A percentile compares a stretch with the other conserved stretches of the same genome.
These are phyloP conservation scores for Vitis hybrid DNA, from an alignment of 177 flowering plant species.

Conservation along the genomic window DNA sequence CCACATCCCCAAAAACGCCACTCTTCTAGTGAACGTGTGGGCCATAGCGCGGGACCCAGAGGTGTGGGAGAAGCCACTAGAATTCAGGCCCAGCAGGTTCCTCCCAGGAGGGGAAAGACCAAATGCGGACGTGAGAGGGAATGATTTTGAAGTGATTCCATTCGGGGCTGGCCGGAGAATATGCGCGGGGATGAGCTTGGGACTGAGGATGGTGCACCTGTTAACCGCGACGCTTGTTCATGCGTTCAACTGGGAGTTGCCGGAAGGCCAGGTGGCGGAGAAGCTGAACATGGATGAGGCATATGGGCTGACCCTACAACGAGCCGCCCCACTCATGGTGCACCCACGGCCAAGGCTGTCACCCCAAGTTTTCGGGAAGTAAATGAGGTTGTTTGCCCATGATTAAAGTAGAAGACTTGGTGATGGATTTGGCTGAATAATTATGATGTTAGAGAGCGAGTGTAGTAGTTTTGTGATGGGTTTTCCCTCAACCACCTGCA, in stretches of 20 bases:
- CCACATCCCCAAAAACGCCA: slow-evolving; percentile 70
- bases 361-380: slow-evolving; percentile 21
- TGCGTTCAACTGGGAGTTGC: slow-evolving; percentile 63
- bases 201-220: slow-evolving; percentile 69
- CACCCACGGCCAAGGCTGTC: slow-evolving; percentile 53
- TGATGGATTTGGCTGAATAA: too few relatives aligned
- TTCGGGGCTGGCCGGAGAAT: slow-evolving; percentile 93
- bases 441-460: too few relatives aligned
- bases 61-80: slow-evolving; percentile 62
- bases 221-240: slow-evolving; percentile 69
- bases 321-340: slow-evolving; percentile 61
- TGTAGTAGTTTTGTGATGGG: too few relatives aligned
- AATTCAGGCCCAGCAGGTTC: slow-evolving; percentile 75
- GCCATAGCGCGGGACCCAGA: slow-evolving; percentile 84
- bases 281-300: slow-evolving; percentile 84
- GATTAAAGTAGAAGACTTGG: too few relatives aligned
- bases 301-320: slow-evolving; percentile 78
- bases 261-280: slow-evolving; percentile 40
- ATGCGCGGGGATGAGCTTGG: slow-evolving; percentile 80
- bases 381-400: too few relatives aligned
- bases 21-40: slow-evolving; percentile 77
- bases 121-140: slow-evolving; percentile 62
- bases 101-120: slow-evolving; percentile 57
- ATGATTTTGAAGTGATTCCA: slow-evolving; percentile 77
- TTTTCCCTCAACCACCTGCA: too few relatives aligned